Conservation (phyloP, 345 rosid genomes). For the Camelina sativa region DNA sequence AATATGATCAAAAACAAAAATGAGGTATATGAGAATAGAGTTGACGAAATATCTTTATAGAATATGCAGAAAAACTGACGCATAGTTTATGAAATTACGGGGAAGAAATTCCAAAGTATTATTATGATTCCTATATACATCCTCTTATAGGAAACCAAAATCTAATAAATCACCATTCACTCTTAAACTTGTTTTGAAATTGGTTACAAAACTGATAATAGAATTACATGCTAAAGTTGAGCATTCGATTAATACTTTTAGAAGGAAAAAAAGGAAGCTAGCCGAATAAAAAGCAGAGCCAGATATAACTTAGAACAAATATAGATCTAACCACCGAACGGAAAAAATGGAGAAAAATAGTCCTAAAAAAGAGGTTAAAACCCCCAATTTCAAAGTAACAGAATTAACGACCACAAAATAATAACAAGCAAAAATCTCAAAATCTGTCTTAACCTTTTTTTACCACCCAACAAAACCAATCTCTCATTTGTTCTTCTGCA, state of each 20-base stretch:
- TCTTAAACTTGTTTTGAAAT: conserved; percentile 8
- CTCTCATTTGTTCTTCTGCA: conserved; percentile 40
- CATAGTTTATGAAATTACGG: neutral
- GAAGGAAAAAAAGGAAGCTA: neutral
- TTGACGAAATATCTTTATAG: neutral
- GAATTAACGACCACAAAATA: conserved; percentile 41
- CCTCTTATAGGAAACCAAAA: conserved; percentile 8
- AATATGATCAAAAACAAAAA: too few species aligned
- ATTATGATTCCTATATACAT: conserved; percentile 19
- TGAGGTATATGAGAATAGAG: neutral
- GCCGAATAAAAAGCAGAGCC: conserved; percentile 33
- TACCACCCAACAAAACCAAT: conserved; percentile 33
- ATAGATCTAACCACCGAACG: conserved; percentile 29
- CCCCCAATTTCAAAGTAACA: conserved; percentile 22
- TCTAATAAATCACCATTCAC: conserved; percentile 1
- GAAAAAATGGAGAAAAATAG: conserved; percentile 16
- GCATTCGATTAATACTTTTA: conserved; percentile 3
- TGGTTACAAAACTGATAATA: conserved; percentile 22
- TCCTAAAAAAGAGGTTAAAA: conserved; percentile 41
- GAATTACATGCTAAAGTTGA: conserved; percentile 36
- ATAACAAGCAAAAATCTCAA: conserved; percentile 12
- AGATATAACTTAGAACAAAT: conserved; percentile 28
- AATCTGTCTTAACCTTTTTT: conserved; percentile 40
- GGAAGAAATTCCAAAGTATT: neutral
- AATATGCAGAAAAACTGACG: conserved; percentile 1